Percentiles rank a stretch among this genome's conserved stretches.
phyloP scores from a whole-genome alignment of 306 rosid genomes.

The Quercus glauca region DNA sequence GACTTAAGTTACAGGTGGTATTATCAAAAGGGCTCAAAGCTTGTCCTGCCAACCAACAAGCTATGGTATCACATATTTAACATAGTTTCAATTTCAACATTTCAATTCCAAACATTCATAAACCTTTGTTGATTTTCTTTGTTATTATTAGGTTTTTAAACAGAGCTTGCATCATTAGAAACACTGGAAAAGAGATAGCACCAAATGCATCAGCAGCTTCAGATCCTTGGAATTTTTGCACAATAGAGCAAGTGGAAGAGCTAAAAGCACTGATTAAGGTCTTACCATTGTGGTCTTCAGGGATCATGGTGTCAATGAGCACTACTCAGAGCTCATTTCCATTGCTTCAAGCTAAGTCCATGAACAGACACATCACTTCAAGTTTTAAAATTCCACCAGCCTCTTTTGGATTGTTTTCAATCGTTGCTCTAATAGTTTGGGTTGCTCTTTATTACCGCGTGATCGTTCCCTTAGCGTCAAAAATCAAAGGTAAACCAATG shows the following conservation, averaged over 20 bases:
- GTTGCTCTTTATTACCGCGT: conserved; percentile 49
- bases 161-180: conserved; percentile 53
- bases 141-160: conserved; percentile 45
- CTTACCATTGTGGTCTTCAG: conserved; percentile 62
- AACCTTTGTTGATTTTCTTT: not conserved
- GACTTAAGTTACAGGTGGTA: conserved; percentile 25
- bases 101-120: not conserved
- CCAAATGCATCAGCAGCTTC: conserved; percentile 43
- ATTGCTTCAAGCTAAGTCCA: conserved; percentile 55
- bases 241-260: conserved; percentile 68
- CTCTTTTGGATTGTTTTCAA: conserved; percentile 46
- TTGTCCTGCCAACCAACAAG: conserved; percentile 52
- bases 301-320: conserved; percentile 43
- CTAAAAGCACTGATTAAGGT: conserved; percentile 56
- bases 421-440: conserved; percentile 41
- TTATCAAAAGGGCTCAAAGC: conserved; percentile 37
- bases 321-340: conserved; percentile 51
- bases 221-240: conserved; percentile 66
- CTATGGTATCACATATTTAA: conserved; percentile 36
- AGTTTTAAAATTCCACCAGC: conserved; percentile 60
- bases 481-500: conserved; percentile 41
- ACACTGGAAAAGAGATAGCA: conserved; percentile 34
- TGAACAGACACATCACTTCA: conserved; percentile 57
- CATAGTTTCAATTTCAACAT: not conserved
- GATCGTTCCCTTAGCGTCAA: conserved; percentile 53